Base-by-base conservation (phyloP, 441 rosid genomes). In the Euphorbia corollata region DNA sequence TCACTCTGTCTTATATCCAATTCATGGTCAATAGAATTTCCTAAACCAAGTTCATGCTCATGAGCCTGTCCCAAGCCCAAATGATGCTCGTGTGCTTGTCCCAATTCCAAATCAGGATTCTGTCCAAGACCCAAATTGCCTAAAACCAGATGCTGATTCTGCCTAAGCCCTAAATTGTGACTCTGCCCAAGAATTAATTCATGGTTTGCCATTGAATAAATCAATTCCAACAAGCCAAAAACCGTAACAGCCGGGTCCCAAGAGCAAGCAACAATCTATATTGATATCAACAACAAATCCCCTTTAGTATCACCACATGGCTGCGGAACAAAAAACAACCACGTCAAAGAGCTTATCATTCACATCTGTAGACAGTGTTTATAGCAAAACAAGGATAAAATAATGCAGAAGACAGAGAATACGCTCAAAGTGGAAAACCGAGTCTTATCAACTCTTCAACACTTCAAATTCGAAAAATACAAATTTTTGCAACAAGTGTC, bases 161-260 rank as follows among this genome's bases (percentile, higher is more conserved):
- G 95, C 36, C 83, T 78, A 45, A 85, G 73, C 71, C 84, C 86
- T 62, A 86, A 67, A 65, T 74, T 86, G 73, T 79, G 90, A 54
- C 72, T 86, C 60, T 87, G 86, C 73, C 91, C 92, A 38, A 89
- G 87, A 72, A 93, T 76, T 74, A 89, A 69, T 70, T 91, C 99
- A n/a, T 88, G 95, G 76, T 84, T 86, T 18, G 92, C 92, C 97
- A 91, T 93, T 56, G 74, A 58, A 68, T 59, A 64, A 70, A 68
- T 48, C 15, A 20, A 73, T 67, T 68, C 22, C 61, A 34, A 16
- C 66, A 66, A 61, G 41, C 61, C 74, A 71, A 59, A 64, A 73
- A 54, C 68, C 18, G 57, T 59, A 64, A 39, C 63, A 70, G 66
- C 66, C 19, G 66, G 71, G 73, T 78, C 36, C 45, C 57, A 69